Percentiles rank a stretch among this genome's conserved stretches.
These are phyloP conservation scores for Apiotrichum laibachii DNA, from an alignment of 1,284 basidiomycete genomes.

Conservation along the genomic window DNA sequence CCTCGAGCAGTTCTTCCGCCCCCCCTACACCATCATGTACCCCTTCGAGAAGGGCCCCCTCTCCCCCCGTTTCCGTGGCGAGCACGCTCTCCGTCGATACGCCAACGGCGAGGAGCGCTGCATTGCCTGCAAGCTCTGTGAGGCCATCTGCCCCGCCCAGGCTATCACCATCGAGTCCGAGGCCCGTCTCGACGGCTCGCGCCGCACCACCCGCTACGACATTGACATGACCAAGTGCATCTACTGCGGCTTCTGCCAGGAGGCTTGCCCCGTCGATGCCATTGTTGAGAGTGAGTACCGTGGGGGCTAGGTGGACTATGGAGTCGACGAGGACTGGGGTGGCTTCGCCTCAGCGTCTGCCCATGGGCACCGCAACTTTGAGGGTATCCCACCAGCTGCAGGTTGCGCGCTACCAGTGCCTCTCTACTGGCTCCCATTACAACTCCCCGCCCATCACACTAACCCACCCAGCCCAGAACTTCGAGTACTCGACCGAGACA, in stretches of 20 bases:
- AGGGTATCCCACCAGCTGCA: not conserved
- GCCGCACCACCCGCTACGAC: slow-evolving; percentile 96
- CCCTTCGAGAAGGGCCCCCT: slow-evolving; percentile 94
- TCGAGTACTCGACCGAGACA: slow-evolving; percentile 94
- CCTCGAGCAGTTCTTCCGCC: slow-evolving; percentile 95
- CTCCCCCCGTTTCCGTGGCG: slow-evolving; percentile 96
- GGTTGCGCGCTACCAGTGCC: not conserved
- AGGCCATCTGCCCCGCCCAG: slow-evolving; percentile 98
- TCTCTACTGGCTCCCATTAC: too few relatives aligned
- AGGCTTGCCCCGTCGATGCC: slow-evolving; percentile 98
- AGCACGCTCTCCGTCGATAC: slow-evolving; percentile 97
- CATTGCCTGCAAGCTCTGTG: slow-evolving; percentile 99
- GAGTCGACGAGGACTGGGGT: too few relatives aligned
- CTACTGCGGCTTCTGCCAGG: slow-evolving; percentile 97
- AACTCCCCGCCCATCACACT: not conserved
- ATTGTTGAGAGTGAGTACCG: slow-evolving; percentile 89
- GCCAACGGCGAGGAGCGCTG: slow-evolving; percentile 98
- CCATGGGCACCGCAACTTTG: not conserved
- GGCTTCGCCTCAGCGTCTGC: too few relatives aligned
- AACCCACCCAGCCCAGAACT: slow-evolving; percentile 73
- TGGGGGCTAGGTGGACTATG: not conserved
- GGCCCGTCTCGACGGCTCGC: slow-evolving; percentile 88
- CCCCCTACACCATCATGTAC: slow-evolving; percentile 92
- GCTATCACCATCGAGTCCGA: slow-evolving; percentile 99
- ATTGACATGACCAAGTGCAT: slow-evolving; percentile 93